phyloP scores from a whole-genome alignment of 2,329 filamentous ascomycete genomes.

The Curvularia lunata region DNA sequence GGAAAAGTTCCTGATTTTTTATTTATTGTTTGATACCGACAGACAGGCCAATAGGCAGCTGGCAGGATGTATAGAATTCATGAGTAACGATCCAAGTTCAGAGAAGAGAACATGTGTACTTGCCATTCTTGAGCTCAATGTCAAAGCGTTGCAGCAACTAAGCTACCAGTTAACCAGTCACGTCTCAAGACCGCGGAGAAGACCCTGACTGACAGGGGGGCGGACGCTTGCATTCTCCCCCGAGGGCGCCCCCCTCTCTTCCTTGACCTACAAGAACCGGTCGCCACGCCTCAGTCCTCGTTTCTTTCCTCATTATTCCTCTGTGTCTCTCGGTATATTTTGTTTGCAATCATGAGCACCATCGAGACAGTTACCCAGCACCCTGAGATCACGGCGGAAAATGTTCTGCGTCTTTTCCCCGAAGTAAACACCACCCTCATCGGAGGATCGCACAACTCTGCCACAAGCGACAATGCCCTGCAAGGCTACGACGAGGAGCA shows the following conservation, averaged over 20 bases:
- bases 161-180: neutral
- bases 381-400: constrained; percentile 79
- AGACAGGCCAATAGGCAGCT: constrained; percentile 6
- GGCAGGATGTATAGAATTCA: constrained; percentile 8
- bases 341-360: constrained; percentile 40
- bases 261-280: neutral
- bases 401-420: constrained; percentile 87
- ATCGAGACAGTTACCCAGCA: constrained; percentile 46
- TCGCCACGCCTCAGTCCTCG: constrained; percentile 11
- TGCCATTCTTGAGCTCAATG: neutral
- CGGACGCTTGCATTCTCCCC: constrained; percentile 5
- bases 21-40: constrained; percentile 38
- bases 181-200: neutral
- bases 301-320: neutral
- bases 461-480: constrained; percentile 68
- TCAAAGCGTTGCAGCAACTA: neutral
- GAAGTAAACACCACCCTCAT: constrained; percentile 72
- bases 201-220: constrained; percentile 12
- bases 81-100: constrained; percentile 9
- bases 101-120: constrained; percentile 5
- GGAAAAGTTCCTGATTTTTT: constrained; percentile 39
- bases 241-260: constrained; percentile 6
- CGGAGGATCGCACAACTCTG: constrained; percentile 65
- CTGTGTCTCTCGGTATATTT: neutral
- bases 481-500: constrained; percentile 97